Evolutionary conservation across 306 rosid genomes (phyloP).

Genomic region (Malus fusca): DNA sequence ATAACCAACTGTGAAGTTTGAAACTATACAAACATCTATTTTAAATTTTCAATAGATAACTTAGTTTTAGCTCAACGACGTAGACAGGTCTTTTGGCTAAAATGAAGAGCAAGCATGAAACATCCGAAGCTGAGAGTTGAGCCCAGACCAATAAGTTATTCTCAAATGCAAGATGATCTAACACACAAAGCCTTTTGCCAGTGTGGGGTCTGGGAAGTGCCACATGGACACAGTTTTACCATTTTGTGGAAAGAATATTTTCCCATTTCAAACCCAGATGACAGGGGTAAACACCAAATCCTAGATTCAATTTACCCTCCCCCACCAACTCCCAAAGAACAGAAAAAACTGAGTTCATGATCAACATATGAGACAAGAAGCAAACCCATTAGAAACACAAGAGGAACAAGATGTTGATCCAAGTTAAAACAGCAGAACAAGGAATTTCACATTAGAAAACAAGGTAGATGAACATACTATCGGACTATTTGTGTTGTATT

Average conservation of each 20-base stretch:
- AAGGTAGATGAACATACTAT: background rate
- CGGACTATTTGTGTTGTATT: background rate
- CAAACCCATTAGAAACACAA: background rate
- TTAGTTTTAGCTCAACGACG: background rate
- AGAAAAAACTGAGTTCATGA: background rate
- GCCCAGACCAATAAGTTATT: background rate
- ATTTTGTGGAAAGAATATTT: background rate
- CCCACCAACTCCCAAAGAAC: background rate
- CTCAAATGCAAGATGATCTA: no score
- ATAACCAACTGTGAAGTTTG: background rate
- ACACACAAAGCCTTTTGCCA: no score
- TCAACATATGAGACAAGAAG: background rate
- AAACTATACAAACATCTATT: background rate
- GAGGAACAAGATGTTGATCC: background rate
- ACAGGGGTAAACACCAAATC: background rate
- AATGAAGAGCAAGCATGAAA: background rate
- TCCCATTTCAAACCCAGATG: background rate
- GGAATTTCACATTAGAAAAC: background rate
- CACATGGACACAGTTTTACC: background rate
- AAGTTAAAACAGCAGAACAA: background rate
- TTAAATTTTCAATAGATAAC: background rate
- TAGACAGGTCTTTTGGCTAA: background rate
- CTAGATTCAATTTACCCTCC: background rate
- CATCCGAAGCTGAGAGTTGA: background rate
- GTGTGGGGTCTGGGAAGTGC: no score